Conservation (phyloP, 768 basidiomycete genomes). For the Podaxis sp. region DNA sequence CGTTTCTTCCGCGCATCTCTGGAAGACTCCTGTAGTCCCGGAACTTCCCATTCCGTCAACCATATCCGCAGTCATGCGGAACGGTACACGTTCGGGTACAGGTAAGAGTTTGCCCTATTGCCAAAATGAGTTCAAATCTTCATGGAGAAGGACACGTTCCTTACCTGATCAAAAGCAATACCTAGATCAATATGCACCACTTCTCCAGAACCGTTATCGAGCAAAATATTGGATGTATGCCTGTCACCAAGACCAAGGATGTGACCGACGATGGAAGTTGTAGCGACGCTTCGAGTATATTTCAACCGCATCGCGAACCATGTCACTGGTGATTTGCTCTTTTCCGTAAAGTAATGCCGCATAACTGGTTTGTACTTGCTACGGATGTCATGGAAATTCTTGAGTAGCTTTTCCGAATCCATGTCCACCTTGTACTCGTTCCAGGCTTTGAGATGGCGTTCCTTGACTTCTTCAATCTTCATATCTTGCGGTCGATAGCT, state of each 20-base stretch:
- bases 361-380: constrained; percentile 76
- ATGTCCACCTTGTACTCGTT: constrained; percentile 26
- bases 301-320: constrained; percentile 93
- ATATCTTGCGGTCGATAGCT: constrained; percentile 73
- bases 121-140: constrained; percentile 4
- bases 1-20: constrained; percentile 93
- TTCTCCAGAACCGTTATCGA: constrained; percentile 82
- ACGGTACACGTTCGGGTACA: constrained; percentile 89
- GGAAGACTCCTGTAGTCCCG: constrained; percentile 92
- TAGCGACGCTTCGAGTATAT: constrained; percentile 91
- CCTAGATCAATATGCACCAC: constrained; percentile 96
- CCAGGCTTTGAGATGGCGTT: constrained; percentile 28
- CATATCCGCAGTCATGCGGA: constrained; percentile 92
- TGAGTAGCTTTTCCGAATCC: constrained; percentile 26
- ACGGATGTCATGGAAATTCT: constrained; percentile 35
- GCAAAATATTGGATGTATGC: constrained; percentile 88
- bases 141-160: constrained; percentile 15
- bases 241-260: constrained; percentile 91
- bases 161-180: constrained; percentile 93
- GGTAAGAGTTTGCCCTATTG: constrained; percentile 73
- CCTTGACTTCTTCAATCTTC: constrained; percentile 28
- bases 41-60: constrained; percentile 92
- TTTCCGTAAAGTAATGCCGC: constrained; percentile 92
- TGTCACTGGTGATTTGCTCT: constrained; percentile 80
- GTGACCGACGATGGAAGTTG: constrained; percentile 92